These are phyloP conservation scores for Psidium guajava DNA, from an alignment of 345 rosid genomes.

Conservation along the genomic window DNA sequence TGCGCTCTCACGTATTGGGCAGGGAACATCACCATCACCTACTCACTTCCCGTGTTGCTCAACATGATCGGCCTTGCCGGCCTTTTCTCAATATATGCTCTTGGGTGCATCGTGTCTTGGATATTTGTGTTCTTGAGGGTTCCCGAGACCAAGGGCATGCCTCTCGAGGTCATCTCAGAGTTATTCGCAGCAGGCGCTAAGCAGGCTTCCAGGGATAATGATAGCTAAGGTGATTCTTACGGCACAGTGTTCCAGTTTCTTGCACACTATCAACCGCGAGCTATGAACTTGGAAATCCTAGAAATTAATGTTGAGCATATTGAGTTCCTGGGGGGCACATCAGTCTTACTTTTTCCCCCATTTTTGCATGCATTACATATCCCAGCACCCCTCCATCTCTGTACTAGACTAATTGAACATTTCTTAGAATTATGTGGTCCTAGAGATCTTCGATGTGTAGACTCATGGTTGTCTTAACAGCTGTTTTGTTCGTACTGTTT, in stretches of 20 bases:
- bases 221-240: not conserved
- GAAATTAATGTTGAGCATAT: not conserved
- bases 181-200: conserved; percentile 22
- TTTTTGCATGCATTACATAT: not conserved
- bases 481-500: not conserved
- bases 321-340: not conserved
- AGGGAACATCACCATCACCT: conserved; percentile 19
- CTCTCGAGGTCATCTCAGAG: conserved; percentile 29
- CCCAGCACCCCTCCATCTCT: not conserved
- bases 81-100: conserved; percentile 13
- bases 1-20: conserved; percentile 27
- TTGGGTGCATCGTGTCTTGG: conserved; percentile 20
- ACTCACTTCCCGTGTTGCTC: conserved; percentile 19
- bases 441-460: not conserved
- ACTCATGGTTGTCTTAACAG: not conserved
- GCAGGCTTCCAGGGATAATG: not conserved
- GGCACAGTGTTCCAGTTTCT: not conserved
- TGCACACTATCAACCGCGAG: not conserved
- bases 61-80: conserved; percentile 19
- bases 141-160: conserved; percentile 43
- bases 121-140: conserved; percentile 27
- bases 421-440: not conserved
- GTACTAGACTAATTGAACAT: not conserved
- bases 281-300: not conserved
- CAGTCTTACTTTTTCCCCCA: not conserved